Evolutionary conservation across 257 asterid species (phyloP).

Genomic region (Nicotiana obtusifolia): DNA sequence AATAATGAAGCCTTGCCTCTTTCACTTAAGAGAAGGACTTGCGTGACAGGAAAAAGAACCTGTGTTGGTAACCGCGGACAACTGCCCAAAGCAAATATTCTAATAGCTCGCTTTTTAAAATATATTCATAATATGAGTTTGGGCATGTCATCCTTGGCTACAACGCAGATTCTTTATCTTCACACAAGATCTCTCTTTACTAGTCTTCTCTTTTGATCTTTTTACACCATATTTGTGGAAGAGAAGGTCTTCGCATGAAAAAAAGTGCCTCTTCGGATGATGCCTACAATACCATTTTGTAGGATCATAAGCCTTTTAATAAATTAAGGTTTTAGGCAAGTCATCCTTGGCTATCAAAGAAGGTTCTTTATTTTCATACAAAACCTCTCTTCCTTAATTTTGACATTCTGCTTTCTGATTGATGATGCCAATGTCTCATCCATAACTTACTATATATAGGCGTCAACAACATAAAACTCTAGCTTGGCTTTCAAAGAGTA

Average conservation of each 20-base stretch:
- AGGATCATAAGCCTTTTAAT: neutral
- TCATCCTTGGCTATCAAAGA: conserved; percentile 64
- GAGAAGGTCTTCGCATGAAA: conserved; percentile 35
- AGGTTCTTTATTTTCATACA: conserved; percentile 42
- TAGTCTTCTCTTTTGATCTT: no score
- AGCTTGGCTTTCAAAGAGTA: neutral
- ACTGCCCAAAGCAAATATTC: no score
- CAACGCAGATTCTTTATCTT: neutral
- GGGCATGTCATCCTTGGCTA: no score
- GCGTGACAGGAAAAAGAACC: no score
- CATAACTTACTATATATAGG: conserved; percentile 2
- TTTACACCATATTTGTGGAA: conserved; percentile 2
- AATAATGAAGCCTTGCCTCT: no score
- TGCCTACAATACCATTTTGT: conserved; percentile 25
- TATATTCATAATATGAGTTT: no score
- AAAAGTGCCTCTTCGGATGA: conserved; percentile 38
- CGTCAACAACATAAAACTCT: neutral
- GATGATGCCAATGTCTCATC: neutral
- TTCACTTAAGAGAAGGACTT: no score
- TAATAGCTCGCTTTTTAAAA: no score
- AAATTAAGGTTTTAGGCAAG: conserved; percentile 39
- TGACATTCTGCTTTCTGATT: neutral
- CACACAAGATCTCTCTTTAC: neutral
- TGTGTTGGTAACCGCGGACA: no score
- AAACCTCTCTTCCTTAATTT: conserved; percentile 29